Evolutionary conservation across 768 basidiomycete genomes (phyloP).

Genomic region (Hypholoma sublateritium): DNA sequence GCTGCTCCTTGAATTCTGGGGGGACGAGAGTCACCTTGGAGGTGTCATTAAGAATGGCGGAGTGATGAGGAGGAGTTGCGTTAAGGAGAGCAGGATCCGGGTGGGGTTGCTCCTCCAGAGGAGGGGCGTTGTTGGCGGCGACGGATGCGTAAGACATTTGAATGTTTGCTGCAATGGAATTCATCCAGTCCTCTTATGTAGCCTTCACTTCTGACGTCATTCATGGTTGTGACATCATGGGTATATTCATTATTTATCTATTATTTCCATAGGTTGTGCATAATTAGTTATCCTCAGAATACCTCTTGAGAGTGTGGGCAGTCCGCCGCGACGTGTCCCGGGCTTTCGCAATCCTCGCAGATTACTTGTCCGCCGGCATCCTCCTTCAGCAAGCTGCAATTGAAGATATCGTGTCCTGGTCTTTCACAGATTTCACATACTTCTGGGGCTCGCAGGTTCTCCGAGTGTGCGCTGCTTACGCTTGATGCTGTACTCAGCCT

Average conservation of each 20-base stretch:
- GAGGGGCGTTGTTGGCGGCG: conserved; percentile 57
- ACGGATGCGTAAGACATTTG: conserved; percentile 75
- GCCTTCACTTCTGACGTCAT: conserved; percentile 17
- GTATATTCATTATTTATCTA: conserved; percentile 22
- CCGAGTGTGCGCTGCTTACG: conserved; percentile 22
- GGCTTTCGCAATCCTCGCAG: conserved; percentile 85
- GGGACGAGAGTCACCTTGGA: conserved; percentile 59
- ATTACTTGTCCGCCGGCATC: conserved; percentile 44
- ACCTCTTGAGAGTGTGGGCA: conserved; percentile 89
- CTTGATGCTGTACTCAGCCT: conserved; percentile 27
- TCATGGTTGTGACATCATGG: conserved; percentile 19
- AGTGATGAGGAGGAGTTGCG: conserved; percentile 40
- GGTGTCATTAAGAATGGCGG: conserved; percentile 41
- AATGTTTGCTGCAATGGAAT: conserved; percentile 5
- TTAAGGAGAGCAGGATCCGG: conserved; percentile 66
- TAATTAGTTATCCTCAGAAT: conserved; percentile 49
- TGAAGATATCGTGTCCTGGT: conserved; percentile 85
- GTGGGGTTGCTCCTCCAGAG: conserved; percentile 52
- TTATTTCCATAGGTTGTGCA: conserved; percentile 4
- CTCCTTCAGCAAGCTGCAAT: conserved; percentile 72
- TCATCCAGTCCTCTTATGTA: conserved; percentile 6
- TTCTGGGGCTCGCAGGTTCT: conserved; percentile 19
- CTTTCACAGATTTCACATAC: conserved; percentile 88
- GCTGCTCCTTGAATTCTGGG: conserved; percentile 47
- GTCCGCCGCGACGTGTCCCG: conserved; percentile 72